A percentile compares a stretch with the other conserved stretches of the same genome.
phyloP scores from a whole-genome alignment of 176 grass and related monocot species.

The Metroxylon sagu region DNA sequence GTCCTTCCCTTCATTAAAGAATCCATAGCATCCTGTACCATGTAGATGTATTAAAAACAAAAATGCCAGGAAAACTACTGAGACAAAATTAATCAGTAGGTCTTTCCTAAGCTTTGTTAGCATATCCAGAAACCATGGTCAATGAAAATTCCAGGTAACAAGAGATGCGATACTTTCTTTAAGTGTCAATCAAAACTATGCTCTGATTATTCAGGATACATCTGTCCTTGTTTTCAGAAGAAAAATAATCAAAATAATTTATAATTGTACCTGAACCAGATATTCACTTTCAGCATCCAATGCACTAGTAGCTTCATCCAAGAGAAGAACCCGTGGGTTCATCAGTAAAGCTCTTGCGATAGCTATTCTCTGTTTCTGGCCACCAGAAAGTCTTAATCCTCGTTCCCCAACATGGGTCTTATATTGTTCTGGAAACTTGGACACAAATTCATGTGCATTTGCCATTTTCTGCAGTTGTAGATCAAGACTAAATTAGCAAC shows the following conservation, averaged over 20 bases:
- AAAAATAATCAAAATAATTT: no score
- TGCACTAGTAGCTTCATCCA: constrained; percentile 89
- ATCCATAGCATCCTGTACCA: constrained; percentile 88
- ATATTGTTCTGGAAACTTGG: constrained; percentile 70
- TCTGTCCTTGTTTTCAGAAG: no score
- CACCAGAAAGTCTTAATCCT: constrained; percentile 74
- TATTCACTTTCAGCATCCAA: constrained; percentile 93
- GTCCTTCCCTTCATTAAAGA: constrained; percentile 90
- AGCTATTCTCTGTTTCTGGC: constrained; percentile 82
- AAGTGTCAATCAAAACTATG: no score
- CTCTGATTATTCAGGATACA: no score
- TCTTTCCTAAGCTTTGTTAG: no score
- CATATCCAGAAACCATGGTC: no score
- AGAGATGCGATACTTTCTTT: no score
- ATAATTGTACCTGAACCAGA: constrained; percentile 67
- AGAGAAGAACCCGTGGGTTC: constrained; percentile 84
- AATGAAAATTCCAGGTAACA: no score
- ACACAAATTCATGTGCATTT: constrained; percentile 78
- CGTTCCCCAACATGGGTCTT: constrained; percentile 72
- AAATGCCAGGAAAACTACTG: no score
- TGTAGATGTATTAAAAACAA: neutral
- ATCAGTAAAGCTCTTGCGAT: constrained; percentile 95
- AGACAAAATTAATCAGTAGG: no score
- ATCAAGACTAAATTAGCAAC: neutral
- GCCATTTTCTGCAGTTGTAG: constrained; percentile 59